Evolutionary conservation across 2,329 filamentous ascomycete species (phyloP), one percentile per base, ranked within the genome.

Genomic region (Microcera coccophila): DNA sequence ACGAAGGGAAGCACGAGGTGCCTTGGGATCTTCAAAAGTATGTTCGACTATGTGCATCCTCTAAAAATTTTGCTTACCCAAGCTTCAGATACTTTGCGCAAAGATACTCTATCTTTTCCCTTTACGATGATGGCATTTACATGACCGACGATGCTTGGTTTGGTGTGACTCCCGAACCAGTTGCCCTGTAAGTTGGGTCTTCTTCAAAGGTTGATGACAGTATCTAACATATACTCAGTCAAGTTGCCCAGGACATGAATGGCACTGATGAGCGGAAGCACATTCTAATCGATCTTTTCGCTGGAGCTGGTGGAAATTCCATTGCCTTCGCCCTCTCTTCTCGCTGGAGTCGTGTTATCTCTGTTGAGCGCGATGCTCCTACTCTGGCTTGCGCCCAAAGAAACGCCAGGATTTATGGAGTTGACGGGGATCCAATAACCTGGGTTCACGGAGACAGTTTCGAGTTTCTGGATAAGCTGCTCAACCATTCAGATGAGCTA

Each of bases 71-170:
- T 34, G 24, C 47, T 40, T 42, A 41, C 8, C 18, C 12, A 2
- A 2, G 15, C 4, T 8, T 2, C 22, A 94, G 90, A 63, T 98
- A 98, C 67, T 98, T 88, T 80, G 76, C 84, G 14, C 90, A 97
- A 60, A 81, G 93, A 46, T 84, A 93, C 64, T 84, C 82, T 39
- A 87, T 98, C 52, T 98, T 95, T 68, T 84, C 84, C 14, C 78
- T 77, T 55, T 98, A 96, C 62, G 85, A 96, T 62, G 78, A 90
- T 45, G 91, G 90, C 42, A 78, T 98, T 53, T 85, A 82, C 73
- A 81, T 98, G 75, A 98, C 94, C 1, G 84, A 95, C 62, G 85
- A 91, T 67, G 86, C 90, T 41, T 98, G 93, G 93, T 98, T 93
- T 63, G 93, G 90, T 42, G 90, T 97, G 7, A 98, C 94, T 0